Evolutionary conservation across 139 green algal species (phyloP).

Genomic region (Chlamydomonas urium): DNA sequence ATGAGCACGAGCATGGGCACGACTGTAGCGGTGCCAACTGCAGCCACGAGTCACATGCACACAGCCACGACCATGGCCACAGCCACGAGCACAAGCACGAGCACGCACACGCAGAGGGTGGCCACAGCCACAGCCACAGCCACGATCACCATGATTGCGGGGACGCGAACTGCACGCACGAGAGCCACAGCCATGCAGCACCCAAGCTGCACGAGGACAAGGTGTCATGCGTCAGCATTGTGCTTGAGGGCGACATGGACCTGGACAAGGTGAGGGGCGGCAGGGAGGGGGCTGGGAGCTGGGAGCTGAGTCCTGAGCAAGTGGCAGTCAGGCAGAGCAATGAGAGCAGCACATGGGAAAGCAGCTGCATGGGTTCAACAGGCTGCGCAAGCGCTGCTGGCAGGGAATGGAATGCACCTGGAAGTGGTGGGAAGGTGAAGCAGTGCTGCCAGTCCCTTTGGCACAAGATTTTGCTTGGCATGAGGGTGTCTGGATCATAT

Average conservation of each 20-base stretch:
- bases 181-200: constrained; percentile 26
- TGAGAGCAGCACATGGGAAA: no score
- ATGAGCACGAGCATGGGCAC: constrained; percentile 21
- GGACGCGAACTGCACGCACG: constrained; percentile 20
- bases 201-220: constrained; percentile 43
- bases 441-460: no score
- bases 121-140: constrained; percentile 22
- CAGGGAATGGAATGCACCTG: no score
- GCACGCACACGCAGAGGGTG: constrained; percentile 27
- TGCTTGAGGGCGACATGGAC: constrained; percentile 87
- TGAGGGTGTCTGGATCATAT: no score
- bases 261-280: constrained; percentile 87
- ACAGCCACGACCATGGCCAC: constrained; percentile 22
- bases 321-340: no score
- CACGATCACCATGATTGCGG: constrained; percentile 19
- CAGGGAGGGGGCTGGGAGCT: no score
- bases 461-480: no score
- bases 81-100: constrained; percentile 23
- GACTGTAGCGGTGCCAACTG: constrained; percentile 13
- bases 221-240: constrained; percentile 69
- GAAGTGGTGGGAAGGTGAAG: no score
- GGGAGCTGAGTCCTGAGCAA: no score
- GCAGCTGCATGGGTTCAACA: no score
- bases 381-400: no score
- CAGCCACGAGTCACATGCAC: constrained; percentile 2